Percentiles rank a stretch among this genome's conserved stretches.
Evolutionary conservation across 169 alveolate genomes (phyloP).

Genomic region (Plasmodium gonderi): DNA sequence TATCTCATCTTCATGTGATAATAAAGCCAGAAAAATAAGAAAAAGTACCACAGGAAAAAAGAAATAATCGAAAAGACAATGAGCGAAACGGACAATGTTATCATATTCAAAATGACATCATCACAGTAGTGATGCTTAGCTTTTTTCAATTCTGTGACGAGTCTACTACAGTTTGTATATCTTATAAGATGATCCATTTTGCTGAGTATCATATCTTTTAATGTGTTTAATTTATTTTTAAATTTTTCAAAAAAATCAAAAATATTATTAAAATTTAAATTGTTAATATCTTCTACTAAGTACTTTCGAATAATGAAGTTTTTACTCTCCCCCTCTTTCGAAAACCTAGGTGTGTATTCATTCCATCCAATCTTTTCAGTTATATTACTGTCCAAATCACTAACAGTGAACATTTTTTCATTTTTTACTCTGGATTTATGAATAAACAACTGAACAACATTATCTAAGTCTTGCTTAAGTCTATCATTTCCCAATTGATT

Average conservation of each 20-base stretch:
- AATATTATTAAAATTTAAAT: conserved; percentile 2
- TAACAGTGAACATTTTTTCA: conserved; percentile 26
- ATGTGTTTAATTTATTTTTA: neutral
- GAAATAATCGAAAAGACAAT: conserved; percentile 6
- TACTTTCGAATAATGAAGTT: conserved; percentile 3
- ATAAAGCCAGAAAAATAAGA: conserved; percentile 42
- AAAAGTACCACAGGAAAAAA: conserved; percentile 35
- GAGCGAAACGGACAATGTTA: neutral
- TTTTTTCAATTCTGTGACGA: neutral
- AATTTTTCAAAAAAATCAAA: neutral
- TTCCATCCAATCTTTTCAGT: conserved; percentile 14
- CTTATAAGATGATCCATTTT: neutral
- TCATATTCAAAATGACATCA: neutral
- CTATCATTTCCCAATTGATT: neutral
- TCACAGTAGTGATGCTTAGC: conserved; percentile 11
- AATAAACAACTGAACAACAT: neutral
- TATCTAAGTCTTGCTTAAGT: neutral
- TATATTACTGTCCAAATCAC: conserved; percentile 5
- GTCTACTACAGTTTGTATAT: conserved; percentile 29
- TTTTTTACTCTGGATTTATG: neutral
- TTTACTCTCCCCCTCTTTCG: neutral
- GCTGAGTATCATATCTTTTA: neutral
- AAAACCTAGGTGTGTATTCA: conserved; percentile 32
- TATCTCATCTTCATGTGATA: conserved; percentile 3
- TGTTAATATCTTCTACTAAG: conserved; percentile 8